Evolutionary conservation across 306 rosid species (phyloP), one percentile per base, ranked within the genome.

Genomic region (Dryas alaskensis): DNA sequence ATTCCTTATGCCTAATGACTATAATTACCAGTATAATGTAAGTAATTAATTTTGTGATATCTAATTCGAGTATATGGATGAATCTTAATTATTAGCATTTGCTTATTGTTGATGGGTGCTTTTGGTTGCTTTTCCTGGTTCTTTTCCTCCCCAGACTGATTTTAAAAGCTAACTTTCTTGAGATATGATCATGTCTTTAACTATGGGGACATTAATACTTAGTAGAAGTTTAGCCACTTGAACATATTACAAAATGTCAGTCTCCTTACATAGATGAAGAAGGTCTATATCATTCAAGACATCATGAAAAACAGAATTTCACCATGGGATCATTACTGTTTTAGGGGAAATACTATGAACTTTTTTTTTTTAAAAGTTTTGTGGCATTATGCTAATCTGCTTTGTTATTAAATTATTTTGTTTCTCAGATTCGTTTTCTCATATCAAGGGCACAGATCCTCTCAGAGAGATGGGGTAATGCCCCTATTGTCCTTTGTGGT

Each of bases 401-500:
- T 17, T 5, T 27, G 77, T 49, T 31, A 65, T 51, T 60, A 67
- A 81, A 81, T 55, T 69, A 37, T 55, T 71, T 74, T 60, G 53
- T 60, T 54, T 73, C 70, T 63, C 85, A 93, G 98, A 82, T 93
- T 70, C 98, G 92, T 63, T 73, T 74, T 72, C 89, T 93, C 82
- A 74, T 83, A 39, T 87, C 92, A 73, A 87, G 86, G 86, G 93
- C 96, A 40, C 83, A 81, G 57, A 39, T 59, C 42, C 93, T 93
- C 65, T 89, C 96, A 39, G 63, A 81, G 82, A 93, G 82, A 86
- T 93, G 98, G 98, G 86, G 84, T 22, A 85, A 87, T 80, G 78
- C 87, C 67, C 92, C 98, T 16, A 73, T 89, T 76, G 82, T 93
- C 72, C 97, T 93, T 55, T 90, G 91, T 69, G 93, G 98, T 71